phyloP scores from a whole-genome alignment of 1,284 basidiomycete species.

The Clitocybe nebularis region DNA sequence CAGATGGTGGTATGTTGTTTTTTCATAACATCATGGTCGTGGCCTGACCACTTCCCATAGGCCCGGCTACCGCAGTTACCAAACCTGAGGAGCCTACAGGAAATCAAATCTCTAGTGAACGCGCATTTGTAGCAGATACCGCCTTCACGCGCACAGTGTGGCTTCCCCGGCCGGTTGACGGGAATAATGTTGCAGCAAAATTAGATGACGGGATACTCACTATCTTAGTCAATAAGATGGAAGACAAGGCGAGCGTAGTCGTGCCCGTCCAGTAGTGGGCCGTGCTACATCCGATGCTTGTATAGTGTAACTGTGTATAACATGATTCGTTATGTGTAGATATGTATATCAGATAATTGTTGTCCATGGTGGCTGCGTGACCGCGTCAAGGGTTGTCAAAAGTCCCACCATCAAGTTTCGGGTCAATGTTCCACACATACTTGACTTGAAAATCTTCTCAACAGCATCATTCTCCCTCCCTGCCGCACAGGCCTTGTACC shows the following conservation, averaged over 20 bases:
- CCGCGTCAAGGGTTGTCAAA: constrained; percentile 2
- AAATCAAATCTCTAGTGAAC: constrained; percentile 54
- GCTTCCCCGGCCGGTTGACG: constrained; percentile 62
- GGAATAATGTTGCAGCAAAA: constrained; percentile 56
- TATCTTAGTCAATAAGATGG: constrained; percentile 54
- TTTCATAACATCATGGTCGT: neutral
- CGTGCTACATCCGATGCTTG: no score
- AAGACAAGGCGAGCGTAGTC: constrained; percentile 48
- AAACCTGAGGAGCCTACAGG: constrained; percentile 28
- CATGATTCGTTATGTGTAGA: no score
- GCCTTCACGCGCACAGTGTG: constrained; percentile 66
- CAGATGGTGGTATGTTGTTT: constrained; percentile 15
- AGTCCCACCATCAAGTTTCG: constrained; percentile 2
- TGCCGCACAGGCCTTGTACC: no score
- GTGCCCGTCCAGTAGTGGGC: constrained; percentile 33
- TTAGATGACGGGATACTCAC: constrained; percentile 68
- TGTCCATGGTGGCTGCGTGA: neutral
- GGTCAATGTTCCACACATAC: constrained; percentile 11
- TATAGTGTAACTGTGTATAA: no score
- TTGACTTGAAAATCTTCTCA: constrained; percentile 10
- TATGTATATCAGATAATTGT: neutral
- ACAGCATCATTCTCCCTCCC: no score
- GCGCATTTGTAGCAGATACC: constrained; percentile 49
- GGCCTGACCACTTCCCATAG: constrained; percentile 1
- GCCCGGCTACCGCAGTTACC: constrained; percentile 21